These are phyloP conservation scores for Monosporozyma siamensis DNA, from an alignment of 805 yeast genomes.

Conservation along the genomic window DNA sequence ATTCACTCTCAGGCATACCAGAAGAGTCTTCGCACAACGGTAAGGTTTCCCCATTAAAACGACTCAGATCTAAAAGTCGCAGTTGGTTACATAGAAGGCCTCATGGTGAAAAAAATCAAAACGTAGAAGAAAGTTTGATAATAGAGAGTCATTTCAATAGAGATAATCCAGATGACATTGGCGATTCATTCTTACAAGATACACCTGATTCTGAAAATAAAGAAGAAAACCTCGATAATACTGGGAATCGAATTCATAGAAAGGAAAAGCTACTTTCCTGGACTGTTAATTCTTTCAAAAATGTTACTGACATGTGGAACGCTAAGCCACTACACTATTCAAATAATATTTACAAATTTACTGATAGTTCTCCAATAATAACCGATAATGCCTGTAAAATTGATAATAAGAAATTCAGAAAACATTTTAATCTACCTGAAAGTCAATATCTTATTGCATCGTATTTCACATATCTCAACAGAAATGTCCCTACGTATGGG, in stretches of 20 bases:
- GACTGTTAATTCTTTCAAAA: constrained; percentile 15
- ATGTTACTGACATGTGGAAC: constrained; percentile 39
- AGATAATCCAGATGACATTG: not conserved
- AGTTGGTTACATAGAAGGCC: constrained; percentile 4
- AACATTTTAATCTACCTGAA: constrained; percentile 54
- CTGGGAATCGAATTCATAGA: not conserved
- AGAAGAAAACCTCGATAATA: not conserved
- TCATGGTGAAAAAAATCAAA: not conserved
- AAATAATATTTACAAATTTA: constrained; percentile 28
- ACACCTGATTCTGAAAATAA: not conserved
- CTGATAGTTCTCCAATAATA: constrained; percentile 43
- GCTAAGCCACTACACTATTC: constrained; percentile 57
- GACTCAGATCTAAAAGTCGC: constrained; percentile 8
- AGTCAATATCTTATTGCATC: constrained; percentile 49
- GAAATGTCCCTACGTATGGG: constrained; percentile 75
- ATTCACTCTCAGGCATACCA: not conserved
- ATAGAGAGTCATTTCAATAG: constrained; percentile 3
- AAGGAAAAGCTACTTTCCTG: constrained; percentile 8
- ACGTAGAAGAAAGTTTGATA: constrained; percentile 10
- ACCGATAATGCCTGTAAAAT: constrained; percentile 35
- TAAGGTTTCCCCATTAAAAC: not conserved
- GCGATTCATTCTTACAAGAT: not conserved
- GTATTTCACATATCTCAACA: constrained; percentile 59
- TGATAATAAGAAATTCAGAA: constrained; percentile 50
- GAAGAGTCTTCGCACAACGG: not conserved